phyloP scores from a whole-genome alignment of 352 stramenopile species.

The Phytophthora sp. region DNA sequence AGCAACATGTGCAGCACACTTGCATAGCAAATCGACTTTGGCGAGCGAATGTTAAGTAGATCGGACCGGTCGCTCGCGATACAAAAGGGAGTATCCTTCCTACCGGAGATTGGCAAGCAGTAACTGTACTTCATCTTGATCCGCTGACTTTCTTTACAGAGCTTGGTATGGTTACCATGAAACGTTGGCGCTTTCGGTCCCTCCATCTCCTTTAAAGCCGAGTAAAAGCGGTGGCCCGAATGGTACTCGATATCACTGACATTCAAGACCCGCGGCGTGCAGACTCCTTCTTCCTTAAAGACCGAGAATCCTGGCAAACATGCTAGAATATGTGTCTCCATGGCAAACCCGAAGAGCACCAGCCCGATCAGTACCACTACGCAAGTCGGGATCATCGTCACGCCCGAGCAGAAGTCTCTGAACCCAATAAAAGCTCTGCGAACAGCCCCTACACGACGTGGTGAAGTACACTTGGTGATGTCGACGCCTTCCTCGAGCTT shows the following conservation, averaged over 20 bases:
- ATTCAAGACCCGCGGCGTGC: conserved; percentile 17
- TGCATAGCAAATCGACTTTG: conserved; percentile 51
- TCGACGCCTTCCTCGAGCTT: conserved; percentile 18
- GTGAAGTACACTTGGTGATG: background rate
- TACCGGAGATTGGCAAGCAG: conserved; percentile 58
- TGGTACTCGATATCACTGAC: conserved; percentile 27
- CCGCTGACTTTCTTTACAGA: conserved; percentile 25
- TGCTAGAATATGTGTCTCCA: conserved; percentile 22
- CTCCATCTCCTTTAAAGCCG: conserved; percentile 20
- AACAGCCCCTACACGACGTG: background rate
- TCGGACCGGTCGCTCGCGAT: conserved; percentile 47
- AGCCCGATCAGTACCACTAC: conserved; percentile 13
- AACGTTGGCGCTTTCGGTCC: conserved; percentile 29
- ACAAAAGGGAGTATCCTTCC: conserved; percentile 57
- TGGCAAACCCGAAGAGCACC: conserved; percentile 10
- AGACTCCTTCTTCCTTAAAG: conserved; percentile 13
- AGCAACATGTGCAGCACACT: conserved; percentile 71
- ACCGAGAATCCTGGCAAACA: conserved; percentile 5
- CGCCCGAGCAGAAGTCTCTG: conserved; percentile 8
- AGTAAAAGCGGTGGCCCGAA: conserved; percentile 30
- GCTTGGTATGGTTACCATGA: conserved; percentile 21
- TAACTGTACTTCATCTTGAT: conserved; percentile 32
- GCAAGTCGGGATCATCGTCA: conserved; percentile 16
- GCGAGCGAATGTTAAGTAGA: conserved; percentile 36
- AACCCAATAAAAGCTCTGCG: background rate